Evolutionary conservation across 2,329 filamentous ascomycete genomes (phyloP), one percentile per base, ranked within the genome.

Genomic region (Phoma herbarum): DNA sequence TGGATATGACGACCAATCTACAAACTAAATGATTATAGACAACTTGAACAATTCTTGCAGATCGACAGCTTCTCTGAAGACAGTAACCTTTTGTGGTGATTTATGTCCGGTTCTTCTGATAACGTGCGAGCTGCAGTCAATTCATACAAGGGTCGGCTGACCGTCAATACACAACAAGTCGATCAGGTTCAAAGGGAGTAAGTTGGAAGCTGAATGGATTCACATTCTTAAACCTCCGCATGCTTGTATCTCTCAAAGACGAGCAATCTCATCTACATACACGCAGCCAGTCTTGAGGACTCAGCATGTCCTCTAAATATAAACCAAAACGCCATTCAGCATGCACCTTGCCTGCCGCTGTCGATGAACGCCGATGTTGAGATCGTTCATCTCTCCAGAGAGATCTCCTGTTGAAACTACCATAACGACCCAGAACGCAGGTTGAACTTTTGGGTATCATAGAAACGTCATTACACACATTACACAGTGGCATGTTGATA

Each of bases 371-470:
- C 70, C 75, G 65, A 75, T 75, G 74, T 77, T 76, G 74, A 76
- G 65, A 71, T 74, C 72, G 72, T 74, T 72, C 73, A 73, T 71
- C 42, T 66, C 64, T 57, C 64, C 56, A 52, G 41, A 14, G 18
- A 43, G 42, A 54, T n/a, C 55, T 61, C 59, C 62, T 47, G 62
- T 68, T 68, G 52, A 56, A 64, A 57, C 66, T 62, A 57, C 67
- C 65, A 51, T 61, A 71, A 75, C 70, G 68, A 75, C 74, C 72
- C 67, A 68, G 69, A 65, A 76, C 75, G 74, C 73, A 77, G 74
- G 75, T 77, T 77, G 75, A 77, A 77, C 75, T 77, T 76, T 75
- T 77, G 73, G 74, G 73, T 77, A 77, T 77, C 75, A 76, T 75
- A 68, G 72, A 68, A 67, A 75, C 68, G 64, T 71, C 67, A 75